Evolutionary conservation across 768 basidiomycete genomes (phyloP).

Genomic region (Calocera cornea): DNA sequence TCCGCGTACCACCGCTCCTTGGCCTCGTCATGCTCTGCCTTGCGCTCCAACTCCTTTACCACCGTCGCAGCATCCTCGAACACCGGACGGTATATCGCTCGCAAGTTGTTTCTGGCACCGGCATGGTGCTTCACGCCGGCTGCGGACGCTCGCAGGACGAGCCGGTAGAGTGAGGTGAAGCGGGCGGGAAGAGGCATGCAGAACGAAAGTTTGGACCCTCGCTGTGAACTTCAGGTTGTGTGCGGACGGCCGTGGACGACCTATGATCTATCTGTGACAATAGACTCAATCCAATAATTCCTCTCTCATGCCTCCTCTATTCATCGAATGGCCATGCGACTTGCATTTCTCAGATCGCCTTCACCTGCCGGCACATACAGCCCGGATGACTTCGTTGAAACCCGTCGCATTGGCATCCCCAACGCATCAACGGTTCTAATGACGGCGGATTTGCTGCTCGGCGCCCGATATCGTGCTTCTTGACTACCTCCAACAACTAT

Average conservation of each 20-base stretch:
- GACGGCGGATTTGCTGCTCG: no score
- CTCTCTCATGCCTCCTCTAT: no score
- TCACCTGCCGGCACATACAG: no score
- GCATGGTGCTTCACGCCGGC: not conserved
- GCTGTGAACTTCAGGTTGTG: not conserved
- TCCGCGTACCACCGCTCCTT: not conserved
- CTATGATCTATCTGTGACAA: not conserved
- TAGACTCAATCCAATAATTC: not conserved
- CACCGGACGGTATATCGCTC: not conserved
- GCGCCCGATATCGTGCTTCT: no score
- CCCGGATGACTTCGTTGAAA: no score
- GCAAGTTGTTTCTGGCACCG: not conserved
- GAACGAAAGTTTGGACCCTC: not conserved
- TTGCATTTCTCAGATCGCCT: no score
- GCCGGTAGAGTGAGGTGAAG: not conserved
- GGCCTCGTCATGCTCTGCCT: not conserved
- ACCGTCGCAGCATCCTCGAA: not conserved
- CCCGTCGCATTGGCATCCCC: no score
- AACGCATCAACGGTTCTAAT: no score
- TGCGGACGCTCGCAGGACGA: not conserved
- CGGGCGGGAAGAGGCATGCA: not conserved
- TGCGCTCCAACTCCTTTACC: not conserved
- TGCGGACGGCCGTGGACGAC: not conserved
- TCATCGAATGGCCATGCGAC: no score
- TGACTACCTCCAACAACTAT: no score